Percentiles rank a stretch among this genome's conserved stretches.
phyloP scores from a whole-genome alignment of 108 stramenopile genomes.

The Nitzschia palea region DNA sequence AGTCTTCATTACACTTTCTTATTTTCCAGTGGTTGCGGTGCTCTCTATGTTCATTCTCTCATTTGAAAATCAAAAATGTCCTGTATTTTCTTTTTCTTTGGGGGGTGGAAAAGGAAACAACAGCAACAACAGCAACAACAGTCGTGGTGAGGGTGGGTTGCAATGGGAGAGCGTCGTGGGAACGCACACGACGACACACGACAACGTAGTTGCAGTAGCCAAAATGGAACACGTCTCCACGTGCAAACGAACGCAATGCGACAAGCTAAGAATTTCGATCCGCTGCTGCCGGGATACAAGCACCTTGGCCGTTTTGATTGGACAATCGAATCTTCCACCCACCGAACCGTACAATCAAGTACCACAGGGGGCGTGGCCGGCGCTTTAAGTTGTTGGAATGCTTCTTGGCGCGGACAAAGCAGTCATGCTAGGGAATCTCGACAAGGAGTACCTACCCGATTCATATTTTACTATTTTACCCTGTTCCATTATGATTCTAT shows the following conservation, averaged over 20 bases:
- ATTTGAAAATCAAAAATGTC: neutral
- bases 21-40: no score
- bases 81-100: neutral
- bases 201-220: neutral
- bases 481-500: no score
- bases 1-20: neutral
- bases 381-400: no score
- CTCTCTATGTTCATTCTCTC: no score
- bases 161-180: neutral
- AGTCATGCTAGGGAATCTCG: no score
- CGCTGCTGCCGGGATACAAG: neutral
- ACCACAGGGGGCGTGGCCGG: no score
- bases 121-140: neutral
- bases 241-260: neutral
- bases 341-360: no score
- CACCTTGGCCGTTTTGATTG: no score
- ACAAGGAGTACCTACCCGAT: no score
- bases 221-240: neutral
- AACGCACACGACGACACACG: neutral
- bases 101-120: neutral
- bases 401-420: no score
- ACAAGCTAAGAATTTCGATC: neutral
- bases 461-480: no score
- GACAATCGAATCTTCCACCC: no score
- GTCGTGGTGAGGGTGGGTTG: neutral